phyloP scores from a whole-genome alignment of 2,329 filamentous ascomycete genomes.

The Fusarium acutatum region DNA sequence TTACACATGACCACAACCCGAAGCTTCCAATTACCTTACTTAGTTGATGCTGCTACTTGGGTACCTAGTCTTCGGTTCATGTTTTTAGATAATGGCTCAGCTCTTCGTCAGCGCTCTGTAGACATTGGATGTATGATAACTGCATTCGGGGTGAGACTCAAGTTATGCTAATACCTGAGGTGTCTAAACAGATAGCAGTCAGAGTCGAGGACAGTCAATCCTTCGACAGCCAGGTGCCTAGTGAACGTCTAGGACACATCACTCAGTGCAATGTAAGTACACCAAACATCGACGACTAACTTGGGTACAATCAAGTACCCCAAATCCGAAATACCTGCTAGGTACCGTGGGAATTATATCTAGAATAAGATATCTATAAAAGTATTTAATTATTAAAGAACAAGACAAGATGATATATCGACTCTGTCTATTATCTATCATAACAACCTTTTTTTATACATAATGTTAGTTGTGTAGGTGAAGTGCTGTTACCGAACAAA shows the following conservation, averaged over 20 bases:
- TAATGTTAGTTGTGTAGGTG: not conserved
- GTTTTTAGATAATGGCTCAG: conserved; percentile 10
- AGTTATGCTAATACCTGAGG: not conserved
- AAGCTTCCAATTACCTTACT: not conserved
- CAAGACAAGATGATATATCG: not conserved
- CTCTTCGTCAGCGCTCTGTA: not conserved
- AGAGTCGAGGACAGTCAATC: not conserved
- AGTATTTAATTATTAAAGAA: not conserved
- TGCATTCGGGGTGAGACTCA: not conserved
- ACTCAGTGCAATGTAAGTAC: not conserved
- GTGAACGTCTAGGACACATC: not conserved
- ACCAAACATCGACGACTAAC: not conserved
- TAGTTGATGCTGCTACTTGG: not conserved
- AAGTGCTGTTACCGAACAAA: not conserved
- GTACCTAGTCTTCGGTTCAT: not conserved
- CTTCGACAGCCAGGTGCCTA: no score
- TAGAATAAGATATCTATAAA: not conserved
- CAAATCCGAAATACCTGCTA: no score
- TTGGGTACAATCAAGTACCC: not conserved
- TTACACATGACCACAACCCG: conserved; percentile 15
- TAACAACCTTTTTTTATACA: not conserved
- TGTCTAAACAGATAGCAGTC: not conserved
- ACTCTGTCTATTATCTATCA: not conserved
- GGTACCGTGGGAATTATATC: not conserved
- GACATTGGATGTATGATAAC: not conserved